Conservation (phyloP, 129 eudicot species). For the Arctium lappa region DNA sequence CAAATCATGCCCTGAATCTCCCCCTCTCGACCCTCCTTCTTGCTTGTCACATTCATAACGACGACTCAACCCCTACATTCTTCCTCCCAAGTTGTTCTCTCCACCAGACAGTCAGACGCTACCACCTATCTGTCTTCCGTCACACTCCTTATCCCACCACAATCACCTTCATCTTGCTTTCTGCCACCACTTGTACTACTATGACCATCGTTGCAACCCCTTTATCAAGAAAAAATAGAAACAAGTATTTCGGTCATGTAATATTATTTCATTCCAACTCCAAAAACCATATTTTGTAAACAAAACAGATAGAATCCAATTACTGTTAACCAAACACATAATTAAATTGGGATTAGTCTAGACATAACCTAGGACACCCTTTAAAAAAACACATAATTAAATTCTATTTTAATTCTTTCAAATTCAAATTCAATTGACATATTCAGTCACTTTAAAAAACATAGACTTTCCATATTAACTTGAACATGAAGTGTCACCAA, state of each 20-base stretch:
- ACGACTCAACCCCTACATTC: background rate
- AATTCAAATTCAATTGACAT: background rate
- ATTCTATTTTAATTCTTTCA: background rate
- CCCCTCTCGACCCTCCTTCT: background rate
- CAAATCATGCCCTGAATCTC: no score
- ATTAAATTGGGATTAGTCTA: background rate
- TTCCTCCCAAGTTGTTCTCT: background rate
- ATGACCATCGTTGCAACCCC: background rate
- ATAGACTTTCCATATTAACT: background rate
- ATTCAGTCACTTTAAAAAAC: background rate
- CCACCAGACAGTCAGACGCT: background rate
- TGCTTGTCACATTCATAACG: background rate
- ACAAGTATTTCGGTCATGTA: background rate
- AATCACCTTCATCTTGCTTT: background rate
- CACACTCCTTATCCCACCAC: background rate
- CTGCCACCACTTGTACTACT: background rate
- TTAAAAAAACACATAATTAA: background rate
- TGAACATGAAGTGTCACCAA: background rate
- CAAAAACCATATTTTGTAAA: background rate
- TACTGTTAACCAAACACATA: background rate
- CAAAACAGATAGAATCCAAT: no score
- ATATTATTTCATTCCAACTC: background rate
- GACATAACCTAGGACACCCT: no score
- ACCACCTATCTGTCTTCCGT: background rate
- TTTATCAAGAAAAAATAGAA: background rate